Conservation (phyloP, 352 stramenopile species). For the Thraustochytrium sp. region DNA sequence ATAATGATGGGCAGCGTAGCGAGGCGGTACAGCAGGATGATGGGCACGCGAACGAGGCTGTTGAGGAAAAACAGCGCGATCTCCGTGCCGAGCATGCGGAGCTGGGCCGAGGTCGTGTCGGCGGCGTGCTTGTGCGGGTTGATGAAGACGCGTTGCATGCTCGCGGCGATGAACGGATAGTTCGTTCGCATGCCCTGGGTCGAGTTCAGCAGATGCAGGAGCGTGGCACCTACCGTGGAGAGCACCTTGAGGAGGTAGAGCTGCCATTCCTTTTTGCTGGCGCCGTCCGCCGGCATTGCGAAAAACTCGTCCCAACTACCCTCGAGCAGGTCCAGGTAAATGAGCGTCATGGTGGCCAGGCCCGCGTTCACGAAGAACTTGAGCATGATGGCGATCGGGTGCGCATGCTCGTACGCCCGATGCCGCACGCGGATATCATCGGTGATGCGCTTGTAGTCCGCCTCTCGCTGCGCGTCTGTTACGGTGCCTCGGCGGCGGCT, state of each 20-base stretch:
- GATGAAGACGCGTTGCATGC: not conserved
- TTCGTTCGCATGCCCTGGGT: not conserved
- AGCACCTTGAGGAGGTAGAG: not conserved
- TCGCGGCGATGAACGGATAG: not conserved
- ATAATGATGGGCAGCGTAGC: not conserved
- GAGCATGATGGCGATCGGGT: not conserved
- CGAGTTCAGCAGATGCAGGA: not conserved
- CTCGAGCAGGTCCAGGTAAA: not conserved
- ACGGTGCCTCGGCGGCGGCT: too few relatives aligned
- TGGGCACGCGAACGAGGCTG: not conserved
- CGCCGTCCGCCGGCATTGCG: not conserved
- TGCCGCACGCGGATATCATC: not conserved
- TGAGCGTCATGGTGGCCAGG: not conserved
- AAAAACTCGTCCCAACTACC: not conserved
- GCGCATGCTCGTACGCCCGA: not conserved
- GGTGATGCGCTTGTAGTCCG: not conserved
- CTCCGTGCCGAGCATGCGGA: not conserved
- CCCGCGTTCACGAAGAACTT: not conserved
- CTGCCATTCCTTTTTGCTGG: not conserved
- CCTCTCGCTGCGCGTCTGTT: not conserved
- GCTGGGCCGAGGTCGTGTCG: not conserved
- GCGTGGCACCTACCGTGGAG: not conserved
- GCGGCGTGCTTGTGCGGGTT: slow-evolving; percentile 4
- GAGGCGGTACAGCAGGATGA: not conserved
- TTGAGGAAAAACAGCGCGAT: not conserved